Percentiles rank a stretch among this genome's conserved stretches.
Conservation (phyloP, 164 flowering plant genomes). For the Stephania cephalantha region DNA sequence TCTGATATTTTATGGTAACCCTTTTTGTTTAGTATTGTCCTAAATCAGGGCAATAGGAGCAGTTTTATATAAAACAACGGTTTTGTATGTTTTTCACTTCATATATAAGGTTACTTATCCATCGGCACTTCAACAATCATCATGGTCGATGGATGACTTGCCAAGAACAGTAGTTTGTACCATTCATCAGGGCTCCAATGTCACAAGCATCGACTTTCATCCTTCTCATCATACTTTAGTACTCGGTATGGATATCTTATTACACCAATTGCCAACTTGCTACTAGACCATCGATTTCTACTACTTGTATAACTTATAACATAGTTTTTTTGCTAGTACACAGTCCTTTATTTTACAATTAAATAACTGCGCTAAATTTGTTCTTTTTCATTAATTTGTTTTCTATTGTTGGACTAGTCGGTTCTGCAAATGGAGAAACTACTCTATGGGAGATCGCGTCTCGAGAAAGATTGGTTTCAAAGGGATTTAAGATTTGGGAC, state of each 20-base stretch:
- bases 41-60: background rate
- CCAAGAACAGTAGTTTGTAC: constrained; percentile 65
- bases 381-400: background rate
- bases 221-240: constrained; percentile 71
- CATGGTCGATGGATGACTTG: constrained; percentile 72
- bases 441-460: constrained; percentile 65
- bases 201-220: constrained; percentile 91
- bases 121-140: constrained; percentile 45
- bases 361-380: background rate
- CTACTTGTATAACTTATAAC: background rate
- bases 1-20: background rate
- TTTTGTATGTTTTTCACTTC: background rate
- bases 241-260: constrained; percentile 42
- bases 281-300: background rate
- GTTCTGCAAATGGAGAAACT: constrained; percentile 62
- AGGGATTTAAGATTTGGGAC: constrained; percentile 78
- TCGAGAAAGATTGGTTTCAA: constrained; percentile 61
- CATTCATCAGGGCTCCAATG: constrained; percentile 66
- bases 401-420: constrained; percentile 40
- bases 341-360: background rate
- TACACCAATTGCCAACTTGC: background rate
- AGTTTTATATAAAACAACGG: background rate
- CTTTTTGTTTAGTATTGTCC: background rate
- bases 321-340: background rate
- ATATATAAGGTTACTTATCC: constrained; percentile 62